Base-by-base conservation (phyloP, 2,329 filamentous ascomycete species). In the Aureobasidium sp. region DNA sequence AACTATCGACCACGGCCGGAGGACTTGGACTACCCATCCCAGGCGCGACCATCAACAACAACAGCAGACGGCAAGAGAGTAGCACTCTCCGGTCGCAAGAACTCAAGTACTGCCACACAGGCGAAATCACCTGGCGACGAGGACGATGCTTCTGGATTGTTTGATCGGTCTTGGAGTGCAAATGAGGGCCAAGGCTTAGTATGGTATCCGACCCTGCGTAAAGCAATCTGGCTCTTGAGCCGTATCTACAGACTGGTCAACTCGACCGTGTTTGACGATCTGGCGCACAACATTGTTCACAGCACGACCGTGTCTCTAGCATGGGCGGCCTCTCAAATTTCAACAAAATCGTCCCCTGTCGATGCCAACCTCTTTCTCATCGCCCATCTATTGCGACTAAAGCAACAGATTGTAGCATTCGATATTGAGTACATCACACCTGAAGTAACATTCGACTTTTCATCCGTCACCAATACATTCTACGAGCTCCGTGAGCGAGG, bases 391-490 rank as follows among this genome's bases (percentile, higher is more conserved):
- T 84, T 98, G 45, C 85, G 96, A 45, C 80, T 98, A 48, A 97
- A 97, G 70, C 94, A 96, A 66, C 88, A 96, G 66, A 86, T 98
- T 48, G 84, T 98, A 22, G 90, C 90, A 8, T 90, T 98, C 57
- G 93, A 98, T 71, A 96, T 98, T 60, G 90, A 85, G 64, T 85
- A 79, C 61, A 79, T 84, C 17, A 78, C 79, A 2, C 81, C 82
- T 3, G 82, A 85, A 57, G 73, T 85, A 42, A 77, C 78, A 12
- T 77, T 85, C 64, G 82, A 85, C 67, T 84, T 85, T 65, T 81
- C 80, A n/a, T 77, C 74, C 45, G 71, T 85, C 11, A 81, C 80
- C 4, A 80, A 73, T 58, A 84, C 83, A 1, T 85, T 86, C 67
- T 84, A 79, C 74, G 82, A 85, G 61, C 72, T 86, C 3, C 79